phyloP scores from a whole-genome alignment of 176 grass and related monocot genomes.

The Areca catechu region DNA sequence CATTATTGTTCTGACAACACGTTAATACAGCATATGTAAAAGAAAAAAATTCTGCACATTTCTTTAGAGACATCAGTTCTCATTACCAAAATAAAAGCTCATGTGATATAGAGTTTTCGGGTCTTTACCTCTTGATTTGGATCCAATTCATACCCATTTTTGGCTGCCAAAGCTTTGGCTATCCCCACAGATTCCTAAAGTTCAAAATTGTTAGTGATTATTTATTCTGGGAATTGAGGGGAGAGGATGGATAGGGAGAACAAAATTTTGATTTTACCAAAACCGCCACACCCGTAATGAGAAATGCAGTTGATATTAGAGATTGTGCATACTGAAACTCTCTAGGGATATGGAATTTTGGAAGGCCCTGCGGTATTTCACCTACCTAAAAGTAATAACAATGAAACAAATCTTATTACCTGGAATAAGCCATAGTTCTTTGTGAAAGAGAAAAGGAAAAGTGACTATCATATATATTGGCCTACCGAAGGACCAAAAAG shows the following conservation, averaged over 20 bases:
- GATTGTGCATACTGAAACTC: slow-evolving; percentile 65
- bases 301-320: slow-evolving; percentile 71
- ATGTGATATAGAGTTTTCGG: no score
- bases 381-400: slow-evolving; percentile 51
- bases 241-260: neutral
- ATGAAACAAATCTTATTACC: no score
- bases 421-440: neutral
- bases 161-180: slow-evolving; percentile 92
- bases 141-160: slow-evolving; percentile 96
- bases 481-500: no score
- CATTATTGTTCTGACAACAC: no score
- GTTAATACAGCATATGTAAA: no score
- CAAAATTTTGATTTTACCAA: slow-evolving; percentile 39
- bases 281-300: slow-evolving; percentile 95
- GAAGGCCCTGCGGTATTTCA: slow-evolving; percentile 95
- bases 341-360: slow-evolving; percentile 65
- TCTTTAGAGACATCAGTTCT: no score
- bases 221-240: no score
- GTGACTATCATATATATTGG: no score
- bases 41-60: no score
- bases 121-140: slow-evolving; percentile 81
- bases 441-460: neutral
- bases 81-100: no score
- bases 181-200: slow-evolving; percentile 97
- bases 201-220: slow-evolving; percentile 11